Conservation (phyloP, 2,329 filamentous ascomycete species). For the Ascochyta pisi region DNA sequence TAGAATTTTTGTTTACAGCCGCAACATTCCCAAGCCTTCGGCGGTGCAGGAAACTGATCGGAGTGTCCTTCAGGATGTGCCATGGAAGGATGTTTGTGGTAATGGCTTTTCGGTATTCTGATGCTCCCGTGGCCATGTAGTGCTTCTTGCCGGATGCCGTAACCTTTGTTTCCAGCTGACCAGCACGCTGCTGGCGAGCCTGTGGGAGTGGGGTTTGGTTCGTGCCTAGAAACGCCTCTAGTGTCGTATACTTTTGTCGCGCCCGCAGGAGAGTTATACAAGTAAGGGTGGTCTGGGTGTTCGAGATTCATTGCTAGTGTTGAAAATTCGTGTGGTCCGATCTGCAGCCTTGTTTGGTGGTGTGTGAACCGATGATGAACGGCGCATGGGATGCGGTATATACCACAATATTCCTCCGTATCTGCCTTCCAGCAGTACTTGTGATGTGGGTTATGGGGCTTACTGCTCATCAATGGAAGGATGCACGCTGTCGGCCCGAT, state of each 20-base stretch:
- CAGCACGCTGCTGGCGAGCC: neutral
- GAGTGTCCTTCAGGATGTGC: conserved; percentile 7
- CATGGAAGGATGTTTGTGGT: neutral
- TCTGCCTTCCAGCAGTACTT: neutral
- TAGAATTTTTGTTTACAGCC: conserved; percentile 16
- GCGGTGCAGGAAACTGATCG: conserved; percentile 12
- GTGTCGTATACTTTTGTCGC: neutral
- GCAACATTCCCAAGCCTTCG: conserved; percentile 14
- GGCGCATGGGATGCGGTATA: neutral
- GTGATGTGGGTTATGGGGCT: neutral
- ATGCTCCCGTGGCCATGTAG: neutral
- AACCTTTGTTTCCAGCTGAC: neutral
- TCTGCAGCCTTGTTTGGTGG: no score
- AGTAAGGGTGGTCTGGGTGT: neutral
- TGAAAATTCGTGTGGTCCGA: neutral
- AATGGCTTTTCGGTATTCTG: neutral
- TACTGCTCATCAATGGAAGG: neutral
- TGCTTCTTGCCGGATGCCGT: neutral
- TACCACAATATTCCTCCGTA: neutral
- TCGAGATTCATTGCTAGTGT: conserved; percentile 5
- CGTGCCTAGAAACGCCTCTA: neutral
- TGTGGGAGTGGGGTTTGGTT: neutral
- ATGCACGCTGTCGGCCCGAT: conserved; percentile 9
- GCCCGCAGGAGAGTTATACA: neutral
- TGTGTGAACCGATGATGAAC: neutral